A percentile compares a stretch with the other conserved stretches of the same genome.
Evolutionary conservation across 805 yeast species (phyloP).

Genomic region (Spencermartinsiella europaea): DNA sequence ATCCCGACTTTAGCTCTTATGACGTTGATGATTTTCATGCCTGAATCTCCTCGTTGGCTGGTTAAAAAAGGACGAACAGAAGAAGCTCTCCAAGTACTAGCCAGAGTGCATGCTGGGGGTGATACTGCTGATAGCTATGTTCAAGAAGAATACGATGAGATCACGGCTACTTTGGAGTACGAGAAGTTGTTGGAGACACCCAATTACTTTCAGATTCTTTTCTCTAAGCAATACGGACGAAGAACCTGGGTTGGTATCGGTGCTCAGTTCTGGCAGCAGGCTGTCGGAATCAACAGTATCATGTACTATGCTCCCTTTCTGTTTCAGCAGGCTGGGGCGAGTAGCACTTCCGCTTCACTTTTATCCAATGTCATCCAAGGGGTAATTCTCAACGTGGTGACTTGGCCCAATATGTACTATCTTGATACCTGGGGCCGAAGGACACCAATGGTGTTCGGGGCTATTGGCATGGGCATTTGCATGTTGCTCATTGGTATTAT

Average conservation of each 20-base stretch:
- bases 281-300: slow-evolving; percentile 63
- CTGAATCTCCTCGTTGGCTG: slow-evolving; percentile 84
- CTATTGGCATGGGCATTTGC: slow-evolving; percentile 16
- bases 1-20: slow-evolving; percentile 52
- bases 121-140: slow-evolving; percentile 29
- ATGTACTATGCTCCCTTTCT: slow-evolving; percentile 59
- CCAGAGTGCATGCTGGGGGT: slow-evolving; percentile 39
- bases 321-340: slow-evolving; percentile 52
- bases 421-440: slow-evolving; percentile 31
- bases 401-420: slow-evolving; percentile 53
- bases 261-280: slow-evolving; percentile 49
- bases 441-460: slow-evolving; percentile 14
- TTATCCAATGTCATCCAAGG: slow-evolving; percentile 66
- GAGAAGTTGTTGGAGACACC: slow-evolving; percentile 31
- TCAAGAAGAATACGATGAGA: slow-evolving; percentile 33
- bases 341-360: slow-evolving; percentile 46
- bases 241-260: slow-evolving; percentile 27
- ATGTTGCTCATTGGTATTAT: slow-evolving; percentile 54
- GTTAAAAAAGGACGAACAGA: slow-evolving; percentile 58
- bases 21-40: slow-evolving; percentile 55
- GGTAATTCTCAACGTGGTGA: slow-evolving; percentile 54
- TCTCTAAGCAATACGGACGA: slow-evolving; percentile 16
- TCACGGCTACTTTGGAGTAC: slow-evolving; percentile 19
- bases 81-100: slow-evolving; percentile 42
- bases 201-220: slow-evolving; percentile 29